Evolutionary conservation across 1,284 basidiomycete genomes (phyloP).

Genomic region (Pseudozyma thailandica): DNA sequence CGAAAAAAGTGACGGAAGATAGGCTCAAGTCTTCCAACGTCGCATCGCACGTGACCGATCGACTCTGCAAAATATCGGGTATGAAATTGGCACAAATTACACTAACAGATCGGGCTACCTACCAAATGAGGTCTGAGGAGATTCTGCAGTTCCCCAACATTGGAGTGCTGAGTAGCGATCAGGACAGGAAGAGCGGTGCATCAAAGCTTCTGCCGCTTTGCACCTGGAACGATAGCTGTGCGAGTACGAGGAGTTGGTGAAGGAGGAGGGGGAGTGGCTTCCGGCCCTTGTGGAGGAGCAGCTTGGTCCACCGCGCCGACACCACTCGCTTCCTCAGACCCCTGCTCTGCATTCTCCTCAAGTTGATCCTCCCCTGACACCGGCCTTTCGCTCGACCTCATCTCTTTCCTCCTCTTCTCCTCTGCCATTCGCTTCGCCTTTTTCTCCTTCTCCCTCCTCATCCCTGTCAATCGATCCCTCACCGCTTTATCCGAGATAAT

Average conservation of each 20-base stretch:
- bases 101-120: not conserved
- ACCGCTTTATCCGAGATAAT: slow-evolving; percentile 26
- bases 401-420: not conserved
- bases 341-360: not conserved
- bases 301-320: not conserved
- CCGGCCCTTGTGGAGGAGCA: not conserved
- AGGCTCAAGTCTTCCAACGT: too few species aligned
- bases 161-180: not conserved
- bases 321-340: not conserved
- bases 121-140: not conserved
- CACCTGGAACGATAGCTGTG: slow-evolving; percentile 25
- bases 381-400: not conserved
- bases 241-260: slow-evolving; percentile 12
- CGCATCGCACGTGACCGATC: too few species aligned
- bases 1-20: too few species aligned
- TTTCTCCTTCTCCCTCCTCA: slow-evolving; percentile 1
- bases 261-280: too few species aligned
- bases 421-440: too few species aligned
- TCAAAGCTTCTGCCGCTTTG: slow-evolving; percentile 33
- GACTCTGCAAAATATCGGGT: not conserved
- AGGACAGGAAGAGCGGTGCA: not conserved
- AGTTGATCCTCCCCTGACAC: not conserved
- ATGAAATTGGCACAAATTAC: not conserved
- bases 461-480: slow-evolving; percentile 10
- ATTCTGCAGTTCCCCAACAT: not conserved